Conservation (phyloP, 805 yeast species). For the Suhomyces kilbournensis region DNA sequence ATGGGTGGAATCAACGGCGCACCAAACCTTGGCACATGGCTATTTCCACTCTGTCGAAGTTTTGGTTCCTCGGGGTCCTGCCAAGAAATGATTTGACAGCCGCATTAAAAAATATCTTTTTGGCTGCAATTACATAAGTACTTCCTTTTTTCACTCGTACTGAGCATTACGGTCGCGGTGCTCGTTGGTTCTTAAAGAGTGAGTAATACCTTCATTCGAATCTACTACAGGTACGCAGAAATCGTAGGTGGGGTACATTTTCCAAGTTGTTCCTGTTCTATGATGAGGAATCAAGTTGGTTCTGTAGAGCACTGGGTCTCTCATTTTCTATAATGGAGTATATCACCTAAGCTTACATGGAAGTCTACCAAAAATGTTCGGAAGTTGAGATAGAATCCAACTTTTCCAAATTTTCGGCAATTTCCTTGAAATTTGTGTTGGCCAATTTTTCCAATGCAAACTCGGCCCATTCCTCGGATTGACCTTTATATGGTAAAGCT, state of each 20-base stretch:
- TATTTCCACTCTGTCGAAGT: too few relatives aligned
- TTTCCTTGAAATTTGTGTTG: slow-evolving; percentile 83
- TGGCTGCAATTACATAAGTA: too few relatives aligned
- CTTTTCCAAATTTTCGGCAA: slow-evolving; percentile 71
- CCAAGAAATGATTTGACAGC: too few relatives aligned
- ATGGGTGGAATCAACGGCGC: too few relatives aligned
- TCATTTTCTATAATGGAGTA: slow-evolving; percentile 92
- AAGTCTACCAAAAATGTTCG: slow-evolving; percentile 75
- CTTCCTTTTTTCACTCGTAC: slow-evolving; percentile 98
- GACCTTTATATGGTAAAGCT: slow-evolving; percentile 23
- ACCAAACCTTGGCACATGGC: too few relatives aligned
- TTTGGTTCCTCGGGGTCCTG: too few relatives aligned
- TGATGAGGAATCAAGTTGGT: slow-evolving; percentile 97
- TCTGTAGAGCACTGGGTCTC: slow-evolving; percentile 97
- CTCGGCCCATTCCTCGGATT: slow-evolving; percentile 57
- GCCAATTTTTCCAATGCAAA: slow-evolving; percentile 66
- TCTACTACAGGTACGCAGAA: slow-evolving; percentile 98
- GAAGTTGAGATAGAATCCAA: slow-evolving; percentile 82
- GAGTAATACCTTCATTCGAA: slow-evolving; percentile 94
- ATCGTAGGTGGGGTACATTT: slow-evolving; percentile 96
- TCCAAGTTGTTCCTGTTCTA: slow-evolving; percentile 91
- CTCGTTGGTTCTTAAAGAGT: slow-evolving; percentile 95
- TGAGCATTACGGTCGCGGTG: slow-evolving; percentile 98
- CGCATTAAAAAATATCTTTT: too few relatives aligned
- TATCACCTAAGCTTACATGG: slow-evolving; percentile 68